Conservation (phyloP, 495 filamentous ascomycete genomes). For the Acidiella bohemica region DNA sequence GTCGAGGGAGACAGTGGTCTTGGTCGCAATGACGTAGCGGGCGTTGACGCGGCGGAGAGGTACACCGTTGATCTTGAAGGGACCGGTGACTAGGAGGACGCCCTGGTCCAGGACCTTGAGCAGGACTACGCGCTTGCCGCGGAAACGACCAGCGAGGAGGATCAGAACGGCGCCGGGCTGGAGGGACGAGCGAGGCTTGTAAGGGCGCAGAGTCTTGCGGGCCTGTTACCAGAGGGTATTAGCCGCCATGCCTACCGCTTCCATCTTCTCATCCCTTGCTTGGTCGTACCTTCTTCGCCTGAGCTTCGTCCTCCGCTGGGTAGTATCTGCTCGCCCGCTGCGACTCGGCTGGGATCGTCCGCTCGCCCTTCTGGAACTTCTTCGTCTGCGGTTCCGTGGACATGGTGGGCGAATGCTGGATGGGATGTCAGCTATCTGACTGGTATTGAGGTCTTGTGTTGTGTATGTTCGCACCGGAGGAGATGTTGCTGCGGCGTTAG, state of each 20-base stretch:
- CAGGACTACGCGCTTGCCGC: constrained; percentile 98
- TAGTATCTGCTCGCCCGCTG: constrained; percentile 99
- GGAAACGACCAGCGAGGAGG: constrained; percentile 98
- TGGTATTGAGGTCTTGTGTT: background rate
- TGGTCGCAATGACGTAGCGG: constrained; percentile 97
- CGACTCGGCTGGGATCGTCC: constrained; percentile 65
- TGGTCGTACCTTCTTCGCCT: constrained; percentile 78
- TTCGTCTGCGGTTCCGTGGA: constrained; percentile 46
- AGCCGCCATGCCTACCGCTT: too few species aligned
- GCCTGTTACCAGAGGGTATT: too few species aligned
- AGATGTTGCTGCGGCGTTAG: background rate
- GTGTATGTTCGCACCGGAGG: constrained; percentile 6
- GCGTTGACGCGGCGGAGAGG: constrained; percentile 95
- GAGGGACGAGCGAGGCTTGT: constrained; percentile 73
- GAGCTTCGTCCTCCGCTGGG: constrained; percentile 81
- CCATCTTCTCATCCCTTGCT: background rate
- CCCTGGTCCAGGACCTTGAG: constrained; percentile 93
- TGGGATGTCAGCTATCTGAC: background rate
- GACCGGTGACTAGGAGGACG: constrained; percentile 95
- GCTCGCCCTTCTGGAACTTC: constrained; percentile 94
- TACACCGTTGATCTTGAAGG: constrained; percentile 99
- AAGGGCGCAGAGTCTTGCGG: constrained; percentile 82
- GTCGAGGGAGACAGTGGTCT: constrained; percentile 69
- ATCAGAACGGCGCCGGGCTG: constrained; percentile 90
- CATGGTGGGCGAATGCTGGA: constrained; percentile 18